Evolutionary conservation across 192 early-diverging fungal genomes (phyloP).

Genomic region (Rhizophagus sp.): DNA sequence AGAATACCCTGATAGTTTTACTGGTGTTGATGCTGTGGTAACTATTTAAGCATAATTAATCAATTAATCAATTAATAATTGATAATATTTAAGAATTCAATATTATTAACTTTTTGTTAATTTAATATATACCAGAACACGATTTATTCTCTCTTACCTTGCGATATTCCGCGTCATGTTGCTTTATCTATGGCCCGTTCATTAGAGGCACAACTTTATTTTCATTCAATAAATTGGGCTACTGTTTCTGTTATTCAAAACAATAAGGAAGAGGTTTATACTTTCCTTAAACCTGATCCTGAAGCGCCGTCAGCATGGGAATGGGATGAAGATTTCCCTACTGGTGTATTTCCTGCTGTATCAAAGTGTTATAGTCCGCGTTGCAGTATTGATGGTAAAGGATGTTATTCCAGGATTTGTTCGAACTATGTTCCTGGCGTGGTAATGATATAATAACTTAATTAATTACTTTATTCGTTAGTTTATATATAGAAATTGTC

Average conservation of each 20-base stretch:
- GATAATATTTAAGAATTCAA: neutral
- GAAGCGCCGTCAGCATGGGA: constrained; percentile 1
- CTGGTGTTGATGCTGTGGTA: constrained; percentile 29
- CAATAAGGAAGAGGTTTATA: constrained; percentile 22
- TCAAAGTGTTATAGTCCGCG: constrained; percentile 30
- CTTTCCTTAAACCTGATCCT: constrained; percentile 21
- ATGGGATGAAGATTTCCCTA: constrained; percentile 34
- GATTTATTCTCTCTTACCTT: constrained; percentile 4
- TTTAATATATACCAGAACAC: constrained; percentile 15
- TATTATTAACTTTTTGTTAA: neutral
- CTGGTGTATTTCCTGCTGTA: constrained; percentile 28
- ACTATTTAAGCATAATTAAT: neutral
- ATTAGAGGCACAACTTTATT: constrained; percentile 31
- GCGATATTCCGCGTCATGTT: neutral
- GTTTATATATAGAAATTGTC: no score
- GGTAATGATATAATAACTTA: constrained; percentile 3
- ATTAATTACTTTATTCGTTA: neutral
- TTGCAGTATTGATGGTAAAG: constrained; percentile 27
- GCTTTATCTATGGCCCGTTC: constrained; percentile 30
- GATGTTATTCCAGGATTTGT: constrained; percentile 32
- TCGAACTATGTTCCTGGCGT: constrained; percentile 27
- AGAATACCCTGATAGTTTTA: constrained; percentile 31
- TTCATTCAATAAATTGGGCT: constrained; percentile 28
- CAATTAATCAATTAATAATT: neutral
- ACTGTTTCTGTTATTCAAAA: constrained; percentile 11